phyloP scores from a whole-genome alignment of 345 rosid species.

The Eucalyptus dawsonii region DNA sequence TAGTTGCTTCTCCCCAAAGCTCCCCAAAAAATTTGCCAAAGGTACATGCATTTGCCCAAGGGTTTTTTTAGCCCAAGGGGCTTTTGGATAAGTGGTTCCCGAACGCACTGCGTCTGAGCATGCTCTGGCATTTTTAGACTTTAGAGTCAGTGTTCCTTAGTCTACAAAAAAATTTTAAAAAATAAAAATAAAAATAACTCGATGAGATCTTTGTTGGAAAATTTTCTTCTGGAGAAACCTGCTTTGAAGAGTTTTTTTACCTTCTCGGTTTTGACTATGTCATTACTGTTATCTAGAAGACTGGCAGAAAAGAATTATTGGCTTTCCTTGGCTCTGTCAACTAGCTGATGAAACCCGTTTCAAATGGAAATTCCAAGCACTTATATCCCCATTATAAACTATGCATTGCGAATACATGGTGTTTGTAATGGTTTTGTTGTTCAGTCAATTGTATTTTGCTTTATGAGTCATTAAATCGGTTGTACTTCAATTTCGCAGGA shows the following conservation, averaged over 20 bases:
- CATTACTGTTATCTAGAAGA: background rate
- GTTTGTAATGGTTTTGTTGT: background rate
- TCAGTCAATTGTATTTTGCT: background rate
- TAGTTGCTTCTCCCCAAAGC: background rate
- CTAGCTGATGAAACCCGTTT: background rate
- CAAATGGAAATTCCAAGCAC: background rate
- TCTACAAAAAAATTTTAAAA: background rate
- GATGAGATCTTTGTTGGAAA: background rate
- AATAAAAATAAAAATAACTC: background rate
- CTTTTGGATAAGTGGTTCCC: background rate
- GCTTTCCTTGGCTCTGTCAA: background rate
- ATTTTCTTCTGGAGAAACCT: background rate
- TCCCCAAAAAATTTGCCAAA: no score
- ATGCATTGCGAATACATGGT: background rate
- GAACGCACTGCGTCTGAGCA: background rate
- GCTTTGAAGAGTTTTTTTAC: background rate
- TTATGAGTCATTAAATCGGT: background rate
- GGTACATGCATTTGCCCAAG: no score
- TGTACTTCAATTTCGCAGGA: constrained; percentile 21
- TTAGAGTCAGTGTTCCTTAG: background rate
- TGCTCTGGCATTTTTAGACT: background rate
- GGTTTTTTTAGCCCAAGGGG: background rate
- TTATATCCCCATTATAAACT: background rate
- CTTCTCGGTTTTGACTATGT: background rate
- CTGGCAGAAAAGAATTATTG: background rate